phyloP scores from a whole-genome alignment of 202 grass and related monocot species.

The Saccharum hybrid region DNA sequence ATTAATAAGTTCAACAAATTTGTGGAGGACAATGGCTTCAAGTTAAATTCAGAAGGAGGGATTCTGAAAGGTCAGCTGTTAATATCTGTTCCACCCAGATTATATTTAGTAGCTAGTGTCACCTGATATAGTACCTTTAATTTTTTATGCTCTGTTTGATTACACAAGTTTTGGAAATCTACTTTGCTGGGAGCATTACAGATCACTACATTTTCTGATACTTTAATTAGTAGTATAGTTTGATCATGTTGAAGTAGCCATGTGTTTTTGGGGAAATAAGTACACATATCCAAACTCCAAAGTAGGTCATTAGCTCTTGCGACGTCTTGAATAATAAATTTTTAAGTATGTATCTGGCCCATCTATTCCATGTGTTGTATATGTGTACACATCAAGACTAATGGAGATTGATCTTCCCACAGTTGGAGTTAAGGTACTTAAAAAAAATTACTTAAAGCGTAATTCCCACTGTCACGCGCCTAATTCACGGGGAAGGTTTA shows the following conservation, averaged over 20 bases:
- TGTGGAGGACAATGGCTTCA: slow-evolving; percentile 87
- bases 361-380: background rate
- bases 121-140: background rate
- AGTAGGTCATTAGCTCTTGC: background rate
- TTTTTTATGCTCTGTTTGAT: slow-evolving; percentile 5
- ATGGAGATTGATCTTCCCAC: background rate
- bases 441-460: background rate
- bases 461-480: background rate
- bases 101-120: slow-evolving; percentile 23
- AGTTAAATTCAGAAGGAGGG: slow-evolving; percentile 89
- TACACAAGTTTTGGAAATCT: background rate
- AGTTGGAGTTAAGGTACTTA: background rate
- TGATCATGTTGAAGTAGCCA: slow-evolving; percentile 8
- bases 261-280: background rate
- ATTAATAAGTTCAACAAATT: slow-evolving; percentile 83
- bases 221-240: slow-evolving; percentile 1
- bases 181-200: slow-evolving; percentile 16
- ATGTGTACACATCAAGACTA: background rate
- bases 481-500: no score
- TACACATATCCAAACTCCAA: background rate
- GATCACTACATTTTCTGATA: slow-evolving; percentile 18
- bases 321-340: background rate
- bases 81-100: slow-evolving; percentile 28
- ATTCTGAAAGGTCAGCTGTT: slow-evolving; percentile 78
- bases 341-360: background rate